phyloP scores from a whole-genome alignment of 192 early-diverging fungal genomes.

The Rhizoclosmatium globosum region DNA sequence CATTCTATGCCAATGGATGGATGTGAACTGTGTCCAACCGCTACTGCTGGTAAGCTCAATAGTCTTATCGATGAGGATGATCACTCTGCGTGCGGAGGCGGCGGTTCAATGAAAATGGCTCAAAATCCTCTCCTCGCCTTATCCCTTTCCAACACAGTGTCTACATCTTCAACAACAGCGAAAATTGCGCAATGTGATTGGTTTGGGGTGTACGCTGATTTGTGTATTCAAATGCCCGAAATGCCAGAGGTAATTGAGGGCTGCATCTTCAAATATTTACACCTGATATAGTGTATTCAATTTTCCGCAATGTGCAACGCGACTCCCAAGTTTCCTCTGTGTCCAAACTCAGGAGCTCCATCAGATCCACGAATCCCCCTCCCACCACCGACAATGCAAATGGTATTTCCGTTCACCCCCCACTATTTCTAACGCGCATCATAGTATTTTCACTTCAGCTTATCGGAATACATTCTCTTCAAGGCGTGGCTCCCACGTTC shows the following conservation, averaged over 20 bases:
- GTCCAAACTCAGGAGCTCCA: conserved; percentile 33
- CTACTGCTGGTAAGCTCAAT: not conserved
- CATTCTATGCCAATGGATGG: conserved; percentile 35
- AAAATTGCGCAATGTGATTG: conserved; percentile 47
- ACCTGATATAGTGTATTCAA: conserved; percentile 16
- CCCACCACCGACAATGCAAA: conserved; percentile 35
- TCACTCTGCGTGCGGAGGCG: not conserved
- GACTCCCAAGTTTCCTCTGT: conserved; percentile 34
- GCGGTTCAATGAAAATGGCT: no score
- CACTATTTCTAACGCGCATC: not conserved
- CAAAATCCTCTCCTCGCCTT: no score
- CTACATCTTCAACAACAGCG: not conserved
- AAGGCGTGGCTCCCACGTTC: conserved; percentile 56
- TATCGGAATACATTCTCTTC: conserved; percentile 56
- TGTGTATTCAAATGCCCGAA: conserved; percentile 63
- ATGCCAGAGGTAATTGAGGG: conserved; percentile 45
- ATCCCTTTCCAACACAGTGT: not conserved
- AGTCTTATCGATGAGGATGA: not conserved
- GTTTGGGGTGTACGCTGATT: conserved; percentile 55
- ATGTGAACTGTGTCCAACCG: conserved; percentile 24
- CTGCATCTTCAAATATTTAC: not conserved
- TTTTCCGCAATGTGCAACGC: conserved; percentile 6
- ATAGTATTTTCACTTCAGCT: conserved; percentile 53
- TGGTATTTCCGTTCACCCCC: not conserved
- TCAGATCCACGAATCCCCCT: not conserved